Evolutionary conservation across 306 rosid species (phyloP), one percentile per base, ranked within the genome.

Genomic region (Vigna radiata): DNA sequence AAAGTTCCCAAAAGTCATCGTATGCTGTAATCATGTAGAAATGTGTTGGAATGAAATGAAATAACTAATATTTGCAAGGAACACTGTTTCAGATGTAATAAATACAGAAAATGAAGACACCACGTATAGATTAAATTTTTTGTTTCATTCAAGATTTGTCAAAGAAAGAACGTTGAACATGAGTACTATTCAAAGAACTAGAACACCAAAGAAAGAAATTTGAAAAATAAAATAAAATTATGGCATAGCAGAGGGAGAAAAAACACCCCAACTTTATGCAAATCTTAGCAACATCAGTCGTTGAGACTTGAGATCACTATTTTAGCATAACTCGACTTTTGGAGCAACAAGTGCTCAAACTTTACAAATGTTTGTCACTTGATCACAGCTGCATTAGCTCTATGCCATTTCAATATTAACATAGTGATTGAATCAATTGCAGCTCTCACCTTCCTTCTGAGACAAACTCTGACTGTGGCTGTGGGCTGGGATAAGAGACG

Each of bases 371-470:
- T 53, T 63, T 60, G 18, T 55, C 44, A 14, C 47, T 3, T 52
- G 11, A 71, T 17, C 41, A 47, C 36, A 41, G 18, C 36, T 53
- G 2, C 25, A 23, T 10, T 25, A 21, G 37, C 37, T 77, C 63
- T 36, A 16, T 63, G n/a, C 21, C 44, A 44, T 23, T 5, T 41
- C 11, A 47, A 46, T 49, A 64, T 31, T 43, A 67, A 25, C 36
- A 78, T 46, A 52, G 49, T 56, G 9, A 29, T 69, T 31, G 19
- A 47, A 39, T 52, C 59, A 62, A 29, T 62, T 70, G 70, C 63
- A 4, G 18, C 19, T 48, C 31, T 85, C 82, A 82, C 86, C 84
- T 82, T 82, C 88, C 88, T 78, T 82, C 82, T 39, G 88, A 70
- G 37, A 75, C 37, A 52, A 60, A 63, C 21, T 66, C 81, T 25